These are phyloP conservation scores for Entomortierella beljakovae DNA, from an alignment of 192 early-diverging fungal species.

Conservation along the genomic window DNA sequence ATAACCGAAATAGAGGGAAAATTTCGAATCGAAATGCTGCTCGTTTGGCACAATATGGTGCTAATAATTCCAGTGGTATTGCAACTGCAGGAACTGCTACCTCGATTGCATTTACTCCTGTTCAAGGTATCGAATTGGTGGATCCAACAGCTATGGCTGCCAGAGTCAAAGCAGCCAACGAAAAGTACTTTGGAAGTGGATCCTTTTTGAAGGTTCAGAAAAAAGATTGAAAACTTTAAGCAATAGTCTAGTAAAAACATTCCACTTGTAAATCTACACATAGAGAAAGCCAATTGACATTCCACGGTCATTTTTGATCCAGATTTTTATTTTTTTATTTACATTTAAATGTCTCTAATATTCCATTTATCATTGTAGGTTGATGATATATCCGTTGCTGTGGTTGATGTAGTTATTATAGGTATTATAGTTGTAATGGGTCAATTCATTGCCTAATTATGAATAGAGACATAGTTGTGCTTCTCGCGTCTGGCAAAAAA, in stretches of 20 bases:
- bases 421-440: too few species aligned
- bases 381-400: too few species aligned
- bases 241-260: background rate
- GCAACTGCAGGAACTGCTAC: constrained; percentile 85
- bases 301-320: too few species aligned
- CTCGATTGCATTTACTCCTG: constrained; percentile 93
- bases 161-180: constrained; percentile 71
- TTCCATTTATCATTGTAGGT: too few species aligned
- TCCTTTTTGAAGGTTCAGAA: constrained; percentile 22
- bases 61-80: constrained; percentile 56
- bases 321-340: too few species aligned
- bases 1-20: constrained; percentile 79
- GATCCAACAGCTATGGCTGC: constrained; percentile 80
- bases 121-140: constrained; percentile 93
- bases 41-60: constrained; percentile 36
- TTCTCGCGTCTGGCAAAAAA: constrained; percentile 27
- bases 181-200: constrained; percentile 77
- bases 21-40: constrained; percentile 51
- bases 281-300: too few species aligned
- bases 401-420: too few species aligned
- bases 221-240: background rate
- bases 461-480: constrained; percentile 38
- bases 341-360: too few species aligned
- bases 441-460: too few species aligned
- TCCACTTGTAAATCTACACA: background rate